phyloP scores from a whole-genome alignment of 169 alveolate genomes.

The Cryptosporidium xiaoi region DNA sequence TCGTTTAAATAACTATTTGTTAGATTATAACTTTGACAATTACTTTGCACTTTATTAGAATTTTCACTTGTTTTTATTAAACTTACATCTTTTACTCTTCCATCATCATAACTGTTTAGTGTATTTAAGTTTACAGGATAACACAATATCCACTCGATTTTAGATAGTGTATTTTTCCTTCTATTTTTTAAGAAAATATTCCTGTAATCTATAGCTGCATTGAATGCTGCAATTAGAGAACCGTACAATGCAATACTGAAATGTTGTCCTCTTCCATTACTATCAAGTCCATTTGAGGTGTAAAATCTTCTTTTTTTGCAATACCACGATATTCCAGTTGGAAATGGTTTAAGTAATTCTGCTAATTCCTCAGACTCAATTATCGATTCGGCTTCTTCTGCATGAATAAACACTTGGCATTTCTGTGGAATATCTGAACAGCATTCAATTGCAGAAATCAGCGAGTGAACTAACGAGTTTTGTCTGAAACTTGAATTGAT shows the following conservation, averaged over 20 bases:
- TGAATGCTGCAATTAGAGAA: constrained; percentile 61
- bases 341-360: constrained; percentile 49
- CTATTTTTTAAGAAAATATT: constrained; percentile 65
- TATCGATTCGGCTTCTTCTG: constrained; percentile 73
- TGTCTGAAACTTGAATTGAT: neutral
- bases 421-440: constrained; percentile 43
- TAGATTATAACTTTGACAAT: constrained; percentile 3
- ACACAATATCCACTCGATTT: constrained; percentile 64
- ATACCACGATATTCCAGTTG: constrained; percentile 74
- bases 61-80: neutral
- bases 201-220: constrained; percentile 72
- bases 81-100: neutral
- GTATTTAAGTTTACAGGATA: constrained; percentile 21
- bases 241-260: constrained; percentile 72
- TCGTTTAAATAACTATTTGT: constrained; percentile 4
- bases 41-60: neutral
- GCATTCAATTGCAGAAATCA: constrained; percentile 44
- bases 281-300: constrained; percentile 75
- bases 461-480: constrained; percentile 30
- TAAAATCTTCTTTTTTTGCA: constrained; percentile 68
- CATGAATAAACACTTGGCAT: constrained; percentile 62
- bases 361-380: constrained; percentile 72
- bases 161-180: constrained; percentile 46
- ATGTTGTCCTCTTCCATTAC: constrained; percentile 73
- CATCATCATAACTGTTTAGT: neutral